These are phyloP conservation scores for Babesia bigemina DNA, from an alignment of 169 alveolate species.

Conservation along the genomic window DNA sequence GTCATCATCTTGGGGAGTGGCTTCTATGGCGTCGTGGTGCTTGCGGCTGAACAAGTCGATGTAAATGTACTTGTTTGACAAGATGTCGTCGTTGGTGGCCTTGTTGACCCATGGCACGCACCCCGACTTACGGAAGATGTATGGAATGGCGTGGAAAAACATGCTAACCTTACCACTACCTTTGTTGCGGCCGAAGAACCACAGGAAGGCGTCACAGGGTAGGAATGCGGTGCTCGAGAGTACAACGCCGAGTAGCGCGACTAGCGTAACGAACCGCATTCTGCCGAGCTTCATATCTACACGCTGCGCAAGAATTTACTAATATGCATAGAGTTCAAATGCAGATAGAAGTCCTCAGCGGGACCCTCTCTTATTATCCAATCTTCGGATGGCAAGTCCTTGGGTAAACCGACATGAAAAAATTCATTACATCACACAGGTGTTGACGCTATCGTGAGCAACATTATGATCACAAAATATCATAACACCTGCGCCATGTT, in stretches of 20 bases:
- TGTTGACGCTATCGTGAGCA: no score
- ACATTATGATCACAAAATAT: no score
- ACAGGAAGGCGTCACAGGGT: neutral
- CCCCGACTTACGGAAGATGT: neutral
- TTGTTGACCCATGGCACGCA: constrained; percentile 2
- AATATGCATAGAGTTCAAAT: neutral
- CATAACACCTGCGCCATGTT: neutral
- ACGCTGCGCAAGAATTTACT: neutral
- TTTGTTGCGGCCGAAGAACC: neutral
- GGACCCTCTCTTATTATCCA: no score
- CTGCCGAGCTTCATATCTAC: neutral
- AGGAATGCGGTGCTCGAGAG: neutral
- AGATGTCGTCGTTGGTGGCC: constrained; percentile 62
- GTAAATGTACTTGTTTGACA: constrained; percentile 29
- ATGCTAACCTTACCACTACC: constrained; percentile 10
- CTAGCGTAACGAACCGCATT: neutral
- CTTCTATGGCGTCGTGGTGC: constrained; percentile 40
- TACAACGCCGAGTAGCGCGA: constrained; percentile 5
- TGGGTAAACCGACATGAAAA: no score
- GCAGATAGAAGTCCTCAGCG: no score
- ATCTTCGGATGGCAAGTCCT: no score
- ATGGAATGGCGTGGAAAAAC: constrained; percentile 19
- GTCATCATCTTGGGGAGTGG: constrained; percentile 28
- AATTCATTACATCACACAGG: no score
- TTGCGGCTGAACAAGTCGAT: constrained; percentile 48